phyloP scores from a whole-genome alignment of 2,329 filamentous ascomycete species.

The Nannizzia gypsea region DNA sequence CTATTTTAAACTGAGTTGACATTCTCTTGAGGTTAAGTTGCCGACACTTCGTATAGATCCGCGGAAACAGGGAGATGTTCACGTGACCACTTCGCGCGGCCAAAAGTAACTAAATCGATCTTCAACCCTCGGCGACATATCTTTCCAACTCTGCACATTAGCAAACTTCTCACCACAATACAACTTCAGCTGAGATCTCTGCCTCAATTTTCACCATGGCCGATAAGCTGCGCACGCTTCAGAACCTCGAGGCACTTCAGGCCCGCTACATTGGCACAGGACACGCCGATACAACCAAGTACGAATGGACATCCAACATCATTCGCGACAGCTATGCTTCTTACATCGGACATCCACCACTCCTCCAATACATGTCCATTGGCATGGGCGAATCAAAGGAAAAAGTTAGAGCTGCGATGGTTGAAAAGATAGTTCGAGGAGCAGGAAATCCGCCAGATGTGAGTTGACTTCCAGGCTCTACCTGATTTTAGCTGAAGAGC shows the following conservation, averaged over 20 bases:
- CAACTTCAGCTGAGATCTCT: too few relatives aligned
- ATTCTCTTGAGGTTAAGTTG: too few relatives aligned
- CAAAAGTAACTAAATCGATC: background rate
- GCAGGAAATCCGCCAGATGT: conserved; percentile 56
- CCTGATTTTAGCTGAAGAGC: background rate
- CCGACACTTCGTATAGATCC: too few relatives aligned
- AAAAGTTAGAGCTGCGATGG: conserved; percentile 65
- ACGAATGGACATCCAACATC: conserved; percentile 96
- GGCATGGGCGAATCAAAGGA: conserved; percentile 76
- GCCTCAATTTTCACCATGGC: conserved; percentile 44
- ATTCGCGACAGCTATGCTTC: conserved; percentile 83
- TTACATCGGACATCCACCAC: conserved; percentile 77
- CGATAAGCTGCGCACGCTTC: conserved; percentile 93
- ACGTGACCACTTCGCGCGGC: too few relatives aligned
- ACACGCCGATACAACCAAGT: conserved; percentile 90
- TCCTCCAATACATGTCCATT: conserved; percentile 79
- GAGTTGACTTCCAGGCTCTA: conserved; percentile 6
- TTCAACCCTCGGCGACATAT: background rate
- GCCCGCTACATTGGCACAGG: conserved; percentile 92
- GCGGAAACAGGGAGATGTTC: too few relatives aligned
- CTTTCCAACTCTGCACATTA: background rate
- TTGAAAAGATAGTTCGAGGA: conserved; percentile 60
- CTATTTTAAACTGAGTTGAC: too few relatives aligned
- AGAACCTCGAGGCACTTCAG: conserved; percentile 94
- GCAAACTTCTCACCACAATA: too few relatives aligned